phyloP scores from a whole-genome alignment of 306 rosid species.

The Trifolium pratense region DNA sequence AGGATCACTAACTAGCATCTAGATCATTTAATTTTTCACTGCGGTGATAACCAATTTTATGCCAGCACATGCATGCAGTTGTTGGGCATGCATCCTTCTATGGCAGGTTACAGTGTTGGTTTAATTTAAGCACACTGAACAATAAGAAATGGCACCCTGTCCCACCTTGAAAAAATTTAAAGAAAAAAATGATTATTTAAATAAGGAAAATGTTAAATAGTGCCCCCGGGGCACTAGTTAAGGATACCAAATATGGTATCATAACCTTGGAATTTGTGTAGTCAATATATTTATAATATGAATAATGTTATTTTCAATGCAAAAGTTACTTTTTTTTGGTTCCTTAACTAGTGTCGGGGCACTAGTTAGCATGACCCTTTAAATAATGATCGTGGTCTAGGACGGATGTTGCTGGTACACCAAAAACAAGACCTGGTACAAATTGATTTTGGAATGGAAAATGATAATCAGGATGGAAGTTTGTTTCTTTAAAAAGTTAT shows the following conservation, averaged over 20 bases:
- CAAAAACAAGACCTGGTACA: constrained; percentile 8
- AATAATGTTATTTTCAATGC: too few species aligned
- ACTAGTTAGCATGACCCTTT: too few species aligned
- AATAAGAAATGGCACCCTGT: too few species aligned
- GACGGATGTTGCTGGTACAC: constrained; percentile 1
- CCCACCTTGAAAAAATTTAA: too few species aligned
- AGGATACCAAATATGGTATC: too few species aligned
- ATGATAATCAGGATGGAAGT: constrained; percentile 6
- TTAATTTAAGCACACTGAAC: constrained; percentile 31
- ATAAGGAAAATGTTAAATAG: too few species aligned
- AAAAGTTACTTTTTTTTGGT: too few species aligned
- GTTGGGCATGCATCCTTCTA: not conserved
- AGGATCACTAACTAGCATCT: constrained; percentile 3
- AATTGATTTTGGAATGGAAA: constrained; percentile 26
- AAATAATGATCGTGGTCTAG: not conserved
- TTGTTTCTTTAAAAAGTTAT: constrained; percentile 21
- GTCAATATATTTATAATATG: too few species aligned
- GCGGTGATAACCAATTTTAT: constrained; percentile 15
- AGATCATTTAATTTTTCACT: constrained; percentile 3
- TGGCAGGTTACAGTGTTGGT: constrained; percentile 30
- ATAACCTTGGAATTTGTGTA: too few species aligned
- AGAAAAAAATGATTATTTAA: too few species aligned
- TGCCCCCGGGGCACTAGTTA: too few species aligned
- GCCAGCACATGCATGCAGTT: constrained; percentile 18
- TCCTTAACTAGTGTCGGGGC: too few species aligned